These are phyloP conservation scores for Pistacia vera DNA, from an alignment of 345 rosid genomes.

Conservation along the genomic window DNA sequence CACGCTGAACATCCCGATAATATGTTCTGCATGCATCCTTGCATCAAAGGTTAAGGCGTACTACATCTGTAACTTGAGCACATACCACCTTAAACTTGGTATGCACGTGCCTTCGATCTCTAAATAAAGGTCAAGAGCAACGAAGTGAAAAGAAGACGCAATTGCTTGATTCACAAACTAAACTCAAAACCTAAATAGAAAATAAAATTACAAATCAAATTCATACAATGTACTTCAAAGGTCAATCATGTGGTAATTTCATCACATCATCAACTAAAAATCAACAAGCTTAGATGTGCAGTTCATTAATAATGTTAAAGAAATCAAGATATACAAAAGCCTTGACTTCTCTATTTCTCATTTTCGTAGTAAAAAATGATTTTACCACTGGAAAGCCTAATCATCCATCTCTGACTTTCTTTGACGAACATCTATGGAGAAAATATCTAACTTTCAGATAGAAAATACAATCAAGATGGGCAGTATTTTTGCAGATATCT, in stretches of 20 bases:
- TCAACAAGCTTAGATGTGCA: neutral
- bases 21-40: neutral
- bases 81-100: neutral
- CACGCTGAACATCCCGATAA: neutral
- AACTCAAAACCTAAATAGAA: neutral
- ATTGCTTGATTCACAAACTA: too few relatives aligned
- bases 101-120: neutral
- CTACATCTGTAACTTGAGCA: neutral
- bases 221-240: neutral
- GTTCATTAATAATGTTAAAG: constrained; percentile 2
- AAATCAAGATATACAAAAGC: constrained; percentile 7
- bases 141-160: neutral
- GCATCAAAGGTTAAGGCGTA: neutral
- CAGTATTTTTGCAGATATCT: constrained; percentile 4
- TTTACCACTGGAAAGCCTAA: neutral
- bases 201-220: neutral
- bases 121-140: neutral
- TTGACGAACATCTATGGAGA: constrained; percentile 2
- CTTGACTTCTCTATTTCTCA: neutral
- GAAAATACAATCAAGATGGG: constrained; percentile 10
- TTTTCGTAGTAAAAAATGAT: neutral
- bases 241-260: neutral
- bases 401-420: neutral
- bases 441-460: neutral
- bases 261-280: neutral